Percentiles rank a stretch among this genome's conserved stretches.
Evolutionary conservation across 345 rosid species (phyloP).

Genomic region (Brassica rapa): DNA sequence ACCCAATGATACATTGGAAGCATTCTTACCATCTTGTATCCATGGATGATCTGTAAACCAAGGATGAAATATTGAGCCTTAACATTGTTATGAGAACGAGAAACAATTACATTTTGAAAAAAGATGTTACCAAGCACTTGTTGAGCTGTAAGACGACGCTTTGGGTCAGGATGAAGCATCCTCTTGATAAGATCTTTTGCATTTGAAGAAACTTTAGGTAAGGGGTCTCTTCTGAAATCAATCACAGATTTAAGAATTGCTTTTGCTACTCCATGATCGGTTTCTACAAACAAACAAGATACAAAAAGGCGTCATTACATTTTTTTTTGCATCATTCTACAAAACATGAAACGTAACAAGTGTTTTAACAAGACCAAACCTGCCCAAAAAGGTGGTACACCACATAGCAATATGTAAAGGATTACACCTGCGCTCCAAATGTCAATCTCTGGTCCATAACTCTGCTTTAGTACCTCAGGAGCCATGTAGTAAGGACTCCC

Average conservation of each 20-base stretch:
- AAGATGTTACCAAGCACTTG: conserved; percentile 78
- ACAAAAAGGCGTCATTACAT: neutral
- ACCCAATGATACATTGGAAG: conserved; percentile 89
- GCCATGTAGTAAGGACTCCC: conserved; percentile 99
- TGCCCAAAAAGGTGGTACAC: conserved; percentile 99
- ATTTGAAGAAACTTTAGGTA: conserved; percentile 90
- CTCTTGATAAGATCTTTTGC: conserved; percentile 89
- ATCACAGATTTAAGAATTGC: conserved; percentile 78
- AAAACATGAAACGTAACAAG: neutral
- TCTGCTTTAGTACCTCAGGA: conserved; percentile 84
- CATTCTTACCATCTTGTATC: conserved; percentile 88
- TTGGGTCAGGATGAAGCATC: conserved; percentile 95
- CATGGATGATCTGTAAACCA: conserved; percentile 79
- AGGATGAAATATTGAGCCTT: neutral
- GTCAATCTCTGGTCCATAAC: conserved; percentile 91
- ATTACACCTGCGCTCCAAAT: conserved; percentile 98
- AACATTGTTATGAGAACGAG: neutral
- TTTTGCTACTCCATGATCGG: conserved; percentile 97
- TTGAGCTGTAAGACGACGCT: conserved; percentile 83
- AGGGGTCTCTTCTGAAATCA: conserved; percentile 94
- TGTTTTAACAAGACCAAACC: conserved; percentile 48
- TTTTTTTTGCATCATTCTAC: neutral
- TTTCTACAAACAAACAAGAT: conserved; percentile 54
- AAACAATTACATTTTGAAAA: neutral
- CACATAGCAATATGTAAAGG: conserved; percentile 87